Base-by-base conservation (phyloP, 2,329 filamentous ascomycete species). In the Pseudogymnoascus sp. region DNA sequence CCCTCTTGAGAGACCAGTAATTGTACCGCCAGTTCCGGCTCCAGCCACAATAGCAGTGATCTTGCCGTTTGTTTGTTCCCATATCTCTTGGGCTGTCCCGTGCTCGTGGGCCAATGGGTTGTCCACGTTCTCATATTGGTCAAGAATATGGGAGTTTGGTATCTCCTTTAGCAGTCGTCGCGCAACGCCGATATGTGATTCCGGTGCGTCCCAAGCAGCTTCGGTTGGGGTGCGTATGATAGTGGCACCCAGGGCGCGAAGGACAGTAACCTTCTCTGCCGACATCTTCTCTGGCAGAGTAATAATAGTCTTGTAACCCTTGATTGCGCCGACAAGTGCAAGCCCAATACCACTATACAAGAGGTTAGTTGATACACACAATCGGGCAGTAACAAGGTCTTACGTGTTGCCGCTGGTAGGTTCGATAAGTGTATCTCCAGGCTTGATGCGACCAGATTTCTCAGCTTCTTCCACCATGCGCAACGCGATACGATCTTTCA, bases 221-320 rank as follows among this genome's bases (percentile, higher is more conserved):
- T 95, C 90, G 33, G 92, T 99, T 21, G 94, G 94, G 3, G 94
- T 99, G 59, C 94, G 87, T 73, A 99, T 96, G 74, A 99, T 97
- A 71, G 95, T 96, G 39, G 94, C 94, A 65, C 92, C 92, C 58
- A 99, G 82, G 28, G 94, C 92, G 68, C 91, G 89, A 63, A 99
- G 81, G 26, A 99, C 94, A 2, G 92, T 88, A 37, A 99, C 94
- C 76, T 99, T 99, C 76, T 99, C 94, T 55, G 91, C 89, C 1
- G 91, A 96, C 94, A 99, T 99, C 80, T 99, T 99, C 77, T 99
- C 94, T 58, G 94, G 94, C 48, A 99, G 83, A 9, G 94, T 99
- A 74, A 99, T 99, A 75, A 99, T 97, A 38, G 92, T 95, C 75
- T 92, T 92, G 81, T 97, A 99, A 66, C 92, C 92, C 78, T 96